phyloP scores from a whole-genome alignment of 495 filamentous ascomycete genomes.

The Aspergillus sparsus region DNA sequence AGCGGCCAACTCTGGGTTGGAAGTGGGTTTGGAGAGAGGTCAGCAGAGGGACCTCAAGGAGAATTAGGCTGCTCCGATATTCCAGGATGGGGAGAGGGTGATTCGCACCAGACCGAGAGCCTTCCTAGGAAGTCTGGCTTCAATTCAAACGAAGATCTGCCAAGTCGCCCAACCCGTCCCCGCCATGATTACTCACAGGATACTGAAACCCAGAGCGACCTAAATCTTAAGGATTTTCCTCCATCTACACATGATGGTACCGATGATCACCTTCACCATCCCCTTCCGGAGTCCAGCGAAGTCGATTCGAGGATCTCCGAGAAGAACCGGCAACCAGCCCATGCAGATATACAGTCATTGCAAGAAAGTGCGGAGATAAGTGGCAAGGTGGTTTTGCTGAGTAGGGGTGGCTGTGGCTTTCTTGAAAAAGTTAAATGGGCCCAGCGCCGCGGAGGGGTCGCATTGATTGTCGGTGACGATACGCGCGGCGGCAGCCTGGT shows the following conservation, averaged over 20 bases:
- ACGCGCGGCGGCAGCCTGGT: constrained; percentile 80
- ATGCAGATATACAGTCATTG: constrained; percentile 92
- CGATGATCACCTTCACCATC: constrained; percentile 84
- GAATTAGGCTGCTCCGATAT: constrained; percentile 98
- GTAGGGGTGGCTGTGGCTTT: constrained; percentile 93
- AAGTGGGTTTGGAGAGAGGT: constrained; percentile 80
- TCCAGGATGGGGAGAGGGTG: constrained; percentile 78
- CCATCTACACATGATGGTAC: constrained; percentile 73
- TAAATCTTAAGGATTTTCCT: constrained; percentile 19
- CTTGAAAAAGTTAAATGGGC: constrained; percentile 97
- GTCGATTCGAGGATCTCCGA: constrained; percentile 34
- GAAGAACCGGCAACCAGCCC: constrained; percentile 50
- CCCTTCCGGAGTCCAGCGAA: constrained; percentile 52
- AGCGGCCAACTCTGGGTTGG: constrained; percentile 89
- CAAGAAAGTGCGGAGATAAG: constrained; percentile 94
- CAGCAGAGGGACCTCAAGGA: constrained; percentile 61
- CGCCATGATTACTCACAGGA: constrained; percentile 33
- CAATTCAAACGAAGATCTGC: constrained; percentile 27
- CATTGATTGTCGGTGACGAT: constrained; percentile 93
- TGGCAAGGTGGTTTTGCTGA: constrained; percentile 87
- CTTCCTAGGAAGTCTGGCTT: constrained; percentile 32
- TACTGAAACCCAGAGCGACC: constrained; percentile 24
- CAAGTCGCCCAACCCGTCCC: constrained; percentile 24
- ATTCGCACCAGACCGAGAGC: constrained; percentile 36
- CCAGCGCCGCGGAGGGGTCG: constrained; percentile 83